A percentile compares a stretch with the other conserved stretches of the same genome.
Evolutionary conservation across 2,329 filamentous ascomycete species (phyloP).

Genomic region (Hypoxylon sp.): DNA sequence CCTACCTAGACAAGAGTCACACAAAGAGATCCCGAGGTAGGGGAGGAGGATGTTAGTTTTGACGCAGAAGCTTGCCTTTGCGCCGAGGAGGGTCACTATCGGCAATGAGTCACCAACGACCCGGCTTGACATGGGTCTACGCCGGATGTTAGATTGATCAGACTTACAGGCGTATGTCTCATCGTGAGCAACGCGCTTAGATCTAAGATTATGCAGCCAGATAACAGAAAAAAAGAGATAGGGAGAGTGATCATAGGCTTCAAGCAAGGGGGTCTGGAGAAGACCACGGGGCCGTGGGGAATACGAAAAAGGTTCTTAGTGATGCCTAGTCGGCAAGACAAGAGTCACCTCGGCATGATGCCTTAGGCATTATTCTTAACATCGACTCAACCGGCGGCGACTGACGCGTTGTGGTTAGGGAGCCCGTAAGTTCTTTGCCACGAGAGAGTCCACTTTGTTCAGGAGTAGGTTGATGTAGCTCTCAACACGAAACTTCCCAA

Average conservation of each 20-base stretch:
- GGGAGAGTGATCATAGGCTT: background rate
- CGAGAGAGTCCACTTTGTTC: background rate
- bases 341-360: background rate
- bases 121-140: background rate
- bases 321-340: slow-evolving; percentile 1
- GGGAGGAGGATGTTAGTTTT: background rate
- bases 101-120: slow-evolving; percentile 15
- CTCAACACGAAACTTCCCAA: background rate
- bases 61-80: background rate
- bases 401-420: background rate
- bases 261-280: background rate
- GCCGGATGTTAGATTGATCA: background rate
- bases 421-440: background rate
- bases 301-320: background rate
- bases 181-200: slow-evolving; percentile 6
- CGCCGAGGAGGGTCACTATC: slow-evolving; percentile 7
- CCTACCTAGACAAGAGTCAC: background rate
- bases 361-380: background rate
- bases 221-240: background rate
- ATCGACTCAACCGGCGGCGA: background rate
- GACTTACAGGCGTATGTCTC: background rate
- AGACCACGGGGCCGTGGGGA: background rate
- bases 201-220: background rate
- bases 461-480: background rate
- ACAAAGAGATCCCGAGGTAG: background rate